Conservation (phyloP, 2,329 filamentous ascomycete species). For the Calonectria pteridis region DNA sequence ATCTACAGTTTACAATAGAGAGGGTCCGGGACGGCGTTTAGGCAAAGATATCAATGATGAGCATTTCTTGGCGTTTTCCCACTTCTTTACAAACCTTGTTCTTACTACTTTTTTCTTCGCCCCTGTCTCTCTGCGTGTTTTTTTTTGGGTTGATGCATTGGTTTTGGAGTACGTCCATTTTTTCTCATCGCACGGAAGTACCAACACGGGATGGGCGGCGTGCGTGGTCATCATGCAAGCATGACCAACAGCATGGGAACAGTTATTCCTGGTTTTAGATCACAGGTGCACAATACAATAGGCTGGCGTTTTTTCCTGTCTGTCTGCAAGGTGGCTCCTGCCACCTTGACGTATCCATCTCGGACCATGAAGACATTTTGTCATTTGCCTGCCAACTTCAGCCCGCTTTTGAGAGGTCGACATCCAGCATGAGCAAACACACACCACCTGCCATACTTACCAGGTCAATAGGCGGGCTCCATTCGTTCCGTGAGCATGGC, state of each 20-base stretch:
- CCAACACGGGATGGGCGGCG: slow-evolving; percentile 28
- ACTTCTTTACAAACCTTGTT: neutral
- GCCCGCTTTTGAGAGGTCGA: neutral
- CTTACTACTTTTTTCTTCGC: neutral
- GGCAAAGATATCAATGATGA: slow-evolving; percentile 29
- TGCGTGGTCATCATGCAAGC: slow-evolving; percentile 28
- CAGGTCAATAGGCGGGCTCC: slow-evolving; percentile 15
- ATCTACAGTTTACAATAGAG: slow-evolving; percentile 30
- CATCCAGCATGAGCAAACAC: neutral
- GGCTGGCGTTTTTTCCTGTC: slow-evolving; percentile 36
- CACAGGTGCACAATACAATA: slow-evolving; percentile 38
- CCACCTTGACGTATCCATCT: slow-evolving; percentile 25
- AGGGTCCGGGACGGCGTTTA: slow-evolving; percentile 35
- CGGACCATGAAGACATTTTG: slow-evolving; percentile 19
- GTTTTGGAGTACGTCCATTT: slow-evolving; percentile 4
- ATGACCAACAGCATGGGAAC: slow-evolving; percentile 33
- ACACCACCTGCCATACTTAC: neutral
- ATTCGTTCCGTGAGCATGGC: slow-evolving; percentile 16
- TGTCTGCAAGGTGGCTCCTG: slow-evolving; percentile 21
- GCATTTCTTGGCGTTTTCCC: slow-evolving; percentile 34
- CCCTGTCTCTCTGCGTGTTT: slow-evolving; percentile 15
- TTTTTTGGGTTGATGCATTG: neutral
- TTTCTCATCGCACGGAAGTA: slow-evolving; percentile 29
- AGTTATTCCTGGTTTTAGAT: slow-evolving; percentile 32
- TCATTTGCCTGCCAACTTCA: slow-evolving; percentile 26